These are phyloP conservation scores for Microthyrium microscopicum DNA, from an alignment of 2,329 filamentous ascomycete species.

Conservation along the genomic window DNA sequence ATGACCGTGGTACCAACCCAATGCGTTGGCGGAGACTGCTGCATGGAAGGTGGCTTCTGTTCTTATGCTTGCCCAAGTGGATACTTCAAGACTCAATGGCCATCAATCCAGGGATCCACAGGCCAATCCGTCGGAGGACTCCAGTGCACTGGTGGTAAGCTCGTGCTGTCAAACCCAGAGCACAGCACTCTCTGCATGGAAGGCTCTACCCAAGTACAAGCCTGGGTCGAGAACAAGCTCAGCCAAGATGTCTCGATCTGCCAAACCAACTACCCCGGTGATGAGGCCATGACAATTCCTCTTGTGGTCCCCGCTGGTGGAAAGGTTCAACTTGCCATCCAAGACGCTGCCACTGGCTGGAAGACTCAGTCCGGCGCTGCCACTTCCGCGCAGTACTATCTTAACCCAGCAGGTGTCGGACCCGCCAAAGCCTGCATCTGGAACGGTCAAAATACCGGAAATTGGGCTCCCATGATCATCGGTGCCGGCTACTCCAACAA, in stretches of 20 bases:
- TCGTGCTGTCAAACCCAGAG: slow-evolving; percentile 57
- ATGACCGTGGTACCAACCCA: slow-evolving; percentile 48
- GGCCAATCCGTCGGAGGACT: slow-evolving; percentile 81
- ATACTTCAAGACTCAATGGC: slow-evolving; percentile 89
- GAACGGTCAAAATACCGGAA: slow-evolving; percentile 69
- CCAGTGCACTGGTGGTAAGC: slow-evolving; percentile 60
- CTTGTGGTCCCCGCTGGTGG: slow-evolving; percentile 44
- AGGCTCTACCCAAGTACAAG: slow-evolving; percentile 45
- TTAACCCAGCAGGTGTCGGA: slow-evolving; percentile 64
- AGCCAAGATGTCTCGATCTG: slow-evolving; percentile 53
- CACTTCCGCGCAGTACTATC: slow-evolving; percentile 91
- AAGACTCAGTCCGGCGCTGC: slow-evolving; percentile 46
- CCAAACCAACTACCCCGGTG: slow-evolving; percentile 89
- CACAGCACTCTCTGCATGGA: slow-evolving; percentile 55
- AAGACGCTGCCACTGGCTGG: slow-evolving; percentile 57
- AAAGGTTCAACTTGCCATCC: slow-evolving; percentile 54
- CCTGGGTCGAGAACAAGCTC: slow-evolving; percentile 63
- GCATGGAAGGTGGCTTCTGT: slow-evolving; percentile 54
- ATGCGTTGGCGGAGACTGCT: slow-evolving; percentile 37
- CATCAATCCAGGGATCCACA: slow-evolving; percentile 55
- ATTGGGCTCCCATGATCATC: slow-evolving; percentile 77
- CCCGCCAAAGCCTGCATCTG: slow-evolving; percentile 60
- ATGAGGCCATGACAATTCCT: slow-evolving; percentile 74
- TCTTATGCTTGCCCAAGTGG: slow-evolving; percentile 87
- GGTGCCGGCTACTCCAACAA: slow-evolving; percentile 60